Conservation (phyloP, 371 early-diverging fungal genomes). For the Mucor mucedo region DNA sequence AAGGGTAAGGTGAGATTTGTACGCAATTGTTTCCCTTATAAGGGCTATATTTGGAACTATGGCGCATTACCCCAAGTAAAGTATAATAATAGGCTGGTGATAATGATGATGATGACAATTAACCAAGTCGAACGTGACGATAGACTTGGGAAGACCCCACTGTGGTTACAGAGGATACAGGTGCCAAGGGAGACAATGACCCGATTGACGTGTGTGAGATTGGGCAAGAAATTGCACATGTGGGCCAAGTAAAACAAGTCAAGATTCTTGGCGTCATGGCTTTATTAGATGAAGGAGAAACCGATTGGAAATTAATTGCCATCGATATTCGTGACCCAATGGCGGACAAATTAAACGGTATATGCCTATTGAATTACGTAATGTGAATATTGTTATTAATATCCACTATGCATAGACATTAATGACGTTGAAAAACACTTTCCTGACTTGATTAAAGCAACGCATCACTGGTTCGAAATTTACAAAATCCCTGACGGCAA, state of each 20-base stretch:
- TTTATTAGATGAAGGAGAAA: constrained; percentile 98
- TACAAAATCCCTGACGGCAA: constrained; percentile 99
- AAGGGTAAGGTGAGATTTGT: constrained; percentile 99
- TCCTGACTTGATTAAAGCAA: constrained; percentile 96
- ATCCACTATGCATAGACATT: constrained; percentile 64
- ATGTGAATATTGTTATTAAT: not conserved
- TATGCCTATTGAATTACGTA: not conserved
- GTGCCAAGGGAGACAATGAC: constrained; percentile 96
- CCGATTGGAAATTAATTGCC: constrained; percentile 99
- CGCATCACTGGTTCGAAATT: constrained; percentile 99
- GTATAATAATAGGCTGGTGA: too few species aligned
- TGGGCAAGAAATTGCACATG: constrained; percentile 87
- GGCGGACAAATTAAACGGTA: constrained; percentile 88
- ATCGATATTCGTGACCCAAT: constrained; percentile 96
- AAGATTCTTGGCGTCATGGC: constrained; percentile 99
- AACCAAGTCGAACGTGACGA: too few species aligned
- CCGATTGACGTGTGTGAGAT: constrained; percentile 99
- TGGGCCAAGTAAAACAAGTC: constrained; percentile 98
- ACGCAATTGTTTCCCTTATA: constrained; percentile 99
- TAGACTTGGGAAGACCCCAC: constrained; percentile 99
- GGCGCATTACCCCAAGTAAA: constrained; percentile 95
- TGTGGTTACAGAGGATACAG: constrained; percentile 84
- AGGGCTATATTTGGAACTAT: constrained; percentile 99
- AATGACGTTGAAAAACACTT: constrained; percentile 96
- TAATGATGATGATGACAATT: too few species aligned